Evolutionary conservation across 768 basidiomycete species (phyloP).

Genomic region (Lactifluus volemus): DNA sequence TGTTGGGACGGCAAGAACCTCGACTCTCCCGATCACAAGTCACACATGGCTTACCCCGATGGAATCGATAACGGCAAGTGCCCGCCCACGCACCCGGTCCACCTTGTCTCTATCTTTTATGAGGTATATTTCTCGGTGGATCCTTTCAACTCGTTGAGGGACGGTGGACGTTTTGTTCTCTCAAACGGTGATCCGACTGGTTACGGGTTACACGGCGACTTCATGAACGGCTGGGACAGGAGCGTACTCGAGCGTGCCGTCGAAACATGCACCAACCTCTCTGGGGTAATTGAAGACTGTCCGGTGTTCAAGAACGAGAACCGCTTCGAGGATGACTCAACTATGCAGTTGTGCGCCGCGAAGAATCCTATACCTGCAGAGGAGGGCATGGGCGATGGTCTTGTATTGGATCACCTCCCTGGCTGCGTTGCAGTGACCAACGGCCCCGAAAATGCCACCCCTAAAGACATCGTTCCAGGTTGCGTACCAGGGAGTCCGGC

Average conservation of each 20-base stretch:
- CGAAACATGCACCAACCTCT: conserved; percentile 22
- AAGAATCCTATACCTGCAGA: not conserved
- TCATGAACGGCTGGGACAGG: conserved; percentile 35
- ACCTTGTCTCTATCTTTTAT: conserved; percentile 37
- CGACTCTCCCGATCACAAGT: conserved; percentile 32
- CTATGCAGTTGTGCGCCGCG: not conserved
- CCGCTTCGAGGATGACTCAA: not conserved
- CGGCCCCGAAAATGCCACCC: not conserved
- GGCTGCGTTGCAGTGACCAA: conserved; percentile 11
- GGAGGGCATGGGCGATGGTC: not conserved
- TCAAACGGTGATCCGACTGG: conserved; percentile 38
- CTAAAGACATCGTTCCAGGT: not conserved
- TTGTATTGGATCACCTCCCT: not conserved
- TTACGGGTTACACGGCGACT: conserved; percentile 33
- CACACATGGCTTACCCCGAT: conserved; percentile 30
- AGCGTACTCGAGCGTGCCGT: conserved; percentile 33
- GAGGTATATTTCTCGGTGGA: conserved; percentile 29
- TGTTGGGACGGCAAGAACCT: conserved; percentile 36
- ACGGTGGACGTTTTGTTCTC: conserved; percentile 30
- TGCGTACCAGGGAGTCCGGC: not conserved
- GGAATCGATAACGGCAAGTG: conserved; percentile 1
- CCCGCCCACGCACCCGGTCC: conserved; percentile 21
- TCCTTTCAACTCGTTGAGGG: conserved; percentile 24
- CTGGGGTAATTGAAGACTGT: conserved; percentile 12
- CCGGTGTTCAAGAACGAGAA: not conserved